Percentiles rank a stretch among this genome's conserved stretches.
These are phyloP conservation scores for Starmerella asiatica DNA, from an alignment of 805 yeast genomes.

Conservation along the genomic window DNA sequence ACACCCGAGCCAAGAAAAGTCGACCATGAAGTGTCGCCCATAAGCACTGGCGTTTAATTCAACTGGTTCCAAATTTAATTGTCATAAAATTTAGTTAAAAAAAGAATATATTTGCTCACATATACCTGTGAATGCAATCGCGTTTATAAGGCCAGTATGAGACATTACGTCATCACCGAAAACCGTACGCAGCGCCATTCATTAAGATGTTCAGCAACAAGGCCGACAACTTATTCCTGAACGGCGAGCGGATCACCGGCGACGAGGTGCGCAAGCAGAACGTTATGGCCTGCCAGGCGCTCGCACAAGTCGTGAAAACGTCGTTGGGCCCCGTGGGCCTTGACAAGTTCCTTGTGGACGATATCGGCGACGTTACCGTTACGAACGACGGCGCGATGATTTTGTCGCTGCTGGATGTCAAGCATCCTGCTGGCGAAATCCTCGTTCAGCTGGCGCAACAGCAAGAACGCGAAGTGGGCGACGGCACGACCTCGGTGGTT, in stretches of 20 bases:
- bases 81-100: not conserved
- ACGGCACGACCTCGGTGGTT: slow-evolving; percentile 95
- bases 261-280: slow-evolving; percentile 94
- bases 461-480: slow-evolving; percentile 97
- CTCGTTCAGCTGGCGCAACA: slow-evolving; percentile 95
- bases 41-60: too few relatives aligned
- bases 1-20: too few relatives aligned
- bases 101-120: not conserved
- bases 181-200: too few relatives aligned
- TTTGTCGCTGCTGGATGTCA: slow-evolving; percentile 77
- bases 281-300: slow-evolving; percentile 76
- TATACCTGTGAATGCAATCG: too few relatives aligned
- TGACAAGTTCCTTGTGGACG: slow-evolving; percentile 97
- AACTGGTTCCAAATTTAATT: too few relatives aligned
- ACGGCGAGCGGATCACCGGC: slow-evolving; percentile 92
- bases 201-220: slow-evolving; percentile 7
- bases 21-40: not conserved
- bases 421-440: slow-evolving; percentile 97
- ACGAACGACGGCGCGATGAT: slow-evolving; percentile 99
- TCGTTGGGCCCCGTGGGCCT: slow-evolving; percentile 97
- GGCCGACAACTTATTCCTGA: slow-evolving; percentile 73
- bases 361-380: slow-evolving; percentile 96
- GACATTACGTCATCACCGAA: not conserved
- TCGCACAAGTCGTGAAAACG: slow-evolving; percentile 74
- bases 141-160: too few relatives aligned